Percentiles rank a stretch among this genome's conserved stretches.
Conservation (phyloP, 1,284 basidiomycete species). For the Hymenochaete sp. region DNA sequence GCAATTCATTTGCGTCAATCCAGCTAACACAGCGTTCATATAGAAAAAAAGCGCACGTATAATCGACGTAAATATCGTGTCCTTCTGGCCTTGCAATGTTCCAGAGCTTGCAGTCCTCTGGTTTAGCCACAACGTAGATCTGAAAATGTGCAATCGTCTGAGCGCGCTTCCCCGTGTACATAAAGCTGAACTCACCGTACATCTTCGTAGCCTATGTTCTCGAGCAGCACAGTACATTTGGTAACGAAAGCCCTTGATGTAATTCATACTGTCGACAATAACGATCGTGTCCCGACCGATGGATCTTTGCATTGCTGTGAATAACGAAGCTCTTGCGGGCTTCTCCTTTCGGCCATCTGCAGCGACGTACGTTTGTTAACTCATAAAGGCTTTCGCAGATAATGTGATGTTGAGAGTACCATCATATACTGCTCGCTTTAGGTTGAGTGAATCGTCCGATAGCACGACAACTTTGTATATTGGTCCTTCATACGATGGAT, state of each 20-base stretch:
- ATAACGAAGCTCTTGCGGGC: constrained; percentile 79
- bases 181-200: constrained; percentile 61
- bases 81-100: constrained; percentile 49
- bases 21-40: neutral
- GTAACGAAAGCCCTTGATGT: constrained; percentile 97
- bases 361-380: too few species aligned
- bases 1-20: neutral
- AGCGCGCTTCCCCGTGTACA: neutral
- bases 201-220: constrained; percentile 78
- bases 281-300: constrained; percentile 70
- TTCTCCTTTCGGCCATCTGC: constrained; percentile 85
- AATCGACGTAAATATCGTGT: constrained; percentile 46
- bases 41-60: constrained; percentile 48
- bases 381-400: too few species aligned
- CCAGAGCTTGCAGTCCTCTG: constrained; percentile 74
- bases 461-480: constrained; percentile 56
- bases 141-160: constrained; percentile 28
- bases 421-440: constrained; percentile 64
- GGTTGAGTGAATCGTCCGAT: constrained; percentile 68
- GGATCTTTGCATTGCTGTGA: constrained; percentile 75
- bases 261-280: constrained; percentile 87
- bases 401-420: too few species aligned
- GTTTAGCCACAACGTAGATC: constrained; percentile 72
- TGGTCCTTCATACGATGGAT: constrained; percentile 43
- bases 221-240: constrained; percentile 95